Evolutionary conservation across 768 basidiomycete species (phyloP), one percentile per base, ranked within the genome.

Genomic region (Lentinula sp.): DNA sequence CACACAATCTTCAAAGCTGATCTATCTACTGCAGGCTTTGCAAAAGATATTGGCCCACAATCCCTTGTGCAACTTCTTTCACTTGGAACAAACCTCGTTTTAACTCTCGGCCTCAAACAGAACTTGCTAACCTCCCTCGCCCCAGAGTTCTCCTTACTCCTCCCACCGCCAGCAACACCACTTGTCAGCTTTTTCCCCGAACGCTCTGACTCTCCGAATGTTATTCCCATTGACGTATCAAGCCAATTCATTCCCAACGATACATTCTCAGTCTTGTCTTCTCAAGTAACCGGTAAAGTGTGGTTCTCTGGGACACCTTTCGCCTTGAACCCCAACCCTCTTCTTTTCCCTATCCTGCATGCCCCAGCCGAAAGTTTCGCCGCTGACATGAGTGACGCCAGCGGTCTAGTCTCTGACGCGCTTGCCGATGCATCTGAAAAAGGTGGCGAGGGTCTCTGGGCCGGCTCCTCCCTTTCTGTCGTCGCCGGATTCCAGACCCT

Each of bases 401-500:
- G 80, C 13, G 84, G 85, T 51, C 71, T 83, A 0, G 80, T 77
- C 15, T 84, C 86, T 0, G 84, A 89, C 65, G 80, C 81, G 2
- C 62, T 91, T 2, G 81, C 85, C 5, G 90, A 93, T 37, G 85
- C 91, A 2, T 74, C 86, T 0, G 87, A 91, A 55, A 86, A 84
- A 69, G 84, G 82, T 55, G 87, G 93, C 18, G 89, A 93, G 72
- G 86, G 89, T 58, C 76, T 88, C 34, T 92, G 92, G 85, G 91
- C 91, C 0, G 96, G 96, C 7, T 84, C 84, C 63, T 78, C 81
- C 45, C 79, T 95, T 39, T 79, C 84, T 48, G 75, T 97, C 31
- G 93, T 95, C 31, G 88, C 89, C 5, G 95, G 93, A 5, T 91
- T 98, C 80, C 97, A 99, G 72, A 84, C 93, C 2, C 74, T 79